phyloP scores from a whole-genome alignment of 1,284 basidiomycete species.

The Malassezia sympodialis region DNA sequence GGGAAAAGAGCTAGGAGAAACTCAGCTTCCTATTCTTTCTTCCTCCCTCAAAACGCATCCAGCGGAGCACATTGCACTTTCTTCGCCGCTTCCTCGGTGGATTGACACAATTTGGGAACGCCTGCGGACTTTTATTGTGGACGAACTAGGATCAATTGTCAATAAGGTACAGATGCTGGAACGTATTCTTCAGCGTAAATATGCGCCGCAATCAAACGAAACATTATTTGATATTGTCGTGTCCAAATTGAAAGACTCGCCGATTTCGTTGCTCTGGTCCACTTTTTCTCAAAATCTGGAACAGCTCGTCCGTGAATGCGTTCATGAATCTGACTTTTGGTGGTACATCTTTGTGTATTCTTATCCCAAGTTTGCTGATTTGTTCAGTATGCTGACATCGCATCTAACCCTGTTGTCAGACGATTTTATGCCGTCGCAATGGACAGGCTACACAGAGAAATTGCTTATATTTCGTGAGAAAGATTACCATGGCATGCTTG shows the following conservation, averaged over 20 bases:
- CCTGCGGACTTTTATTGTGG: slow-evolving; percentile 8
- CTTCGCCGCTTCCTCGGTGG: background rate
- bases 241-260: background rate
- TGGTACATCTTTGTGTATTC: slow-evolving; percentile 1
- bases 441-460: background rate
- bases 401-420: background rate
- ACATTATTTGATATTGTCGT: background rate
- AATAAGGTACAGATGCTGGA: slow-evolving; percentile 12
- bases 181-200: slow-evolving; percentile 1
- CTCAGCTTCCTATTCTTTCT: background rate
- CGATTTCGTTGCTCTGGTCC: background rate
- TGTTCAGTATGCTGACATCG: slow-evolving; percentile 6
- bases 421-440: background rate
- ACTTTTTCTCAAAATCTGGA: background rate
- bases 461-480: background rate
- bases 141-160: slow-evolving; percentile 10
- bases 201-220: background rate
- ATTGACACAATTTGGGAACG: background rate
- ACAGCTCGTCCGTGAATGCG: background rate
- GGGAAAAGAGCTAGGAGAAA: slow-evolving; percentile 7
- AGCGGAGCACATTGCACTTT: background rate
- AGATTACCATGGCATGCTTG: background rate
- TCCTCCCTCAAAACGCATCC: background rate
- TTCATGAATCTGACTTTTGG: slow-evolving; percentile 14
- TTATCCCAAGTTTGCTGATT: slow-evolving; percentile 1